Evolutionary conservation across 257 asterid species (phyloP), one percentile per base, ranked within the genome.

Genomic region (Striga asiatica): DNA sequence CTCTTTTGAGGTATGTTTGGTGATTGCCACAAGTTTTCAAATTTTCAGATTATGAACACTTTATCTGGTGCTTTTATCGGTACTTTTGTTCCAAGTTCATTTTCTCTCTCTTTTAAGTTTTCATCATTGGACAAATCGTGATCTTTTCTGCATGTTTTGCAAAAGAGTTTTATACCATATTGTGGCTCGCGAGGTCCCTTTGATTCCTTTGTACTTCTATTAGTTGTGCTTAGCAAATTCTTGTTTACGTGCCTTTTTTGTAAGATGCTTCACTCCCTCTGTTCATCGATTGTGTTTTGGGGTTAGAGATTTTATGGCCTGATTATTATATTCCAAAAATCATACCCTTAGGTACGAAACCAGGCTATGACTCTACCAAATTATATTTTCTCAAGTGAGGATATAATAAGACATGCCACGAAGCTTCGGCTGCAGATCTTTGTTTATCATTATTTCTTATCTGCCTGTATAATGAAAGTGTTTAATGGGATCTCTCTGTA

Each of bases 341-440:
- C 52, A 68, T 51, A 47, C 72, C 62, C 37, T n/a, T 80, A 91
- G 98, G 93, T 87, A 56, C 82, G 97, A 60, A 74, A 93, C 62
- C 89, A 95, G 46, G 96, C 97, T 2, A 79, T 82, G 65, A 84
- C 98, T 50, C 78, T 87, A 70, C 79, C 81, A 17, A 69, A 64
- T 67, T 77, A 75, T 74, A 77, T 80, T 35, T 75, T 79, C 75
- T 80, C 94, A 39, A 57, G 73, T 45, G 88, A 78, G 64, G 98
- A 91, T 53, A 91, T 91, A 28, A 43, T 84, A 75, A 87, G 71
- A 67, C 94, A 87, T 69, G 94, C 88, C n/a, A 75, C 68, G 32
- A 91, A 80, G 78, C 84, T 91, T 69, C 95, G n/a, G n/a, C n/a
- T n/a, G n/a, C n/a, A n/a, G n/a, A n/a, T n/a, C n/a, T n/a, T n/a